Percentiles rank a stretch among this genome's conserved stretches.
phyloP scores from a whole-genome alignment of 2,329 filamentous ascomycete species.

The Aspergillus ibericus region DNA sequence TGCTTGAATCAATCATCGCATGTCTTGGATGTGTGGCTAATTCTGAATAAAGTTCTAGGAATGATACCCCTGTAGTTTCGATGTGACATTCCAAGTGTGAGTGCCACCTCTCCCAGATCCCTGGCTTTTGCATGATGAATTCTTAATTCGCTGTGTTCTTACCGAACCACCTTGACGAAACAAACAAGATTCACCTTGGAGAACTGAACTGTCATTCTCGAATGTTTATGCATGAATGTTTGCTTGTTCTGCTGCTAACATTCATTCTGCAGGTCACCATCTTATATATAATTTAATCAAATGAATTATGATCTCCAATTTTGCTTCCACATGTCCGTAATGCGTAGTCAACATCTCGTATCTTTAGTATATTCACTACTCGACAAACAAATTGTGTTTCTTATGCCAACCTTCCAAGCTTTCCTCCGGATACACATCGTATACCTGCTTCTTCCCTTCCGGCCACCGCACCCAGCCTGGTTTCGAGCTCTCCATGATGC shows the following conservation, averaged over 20 bases:
- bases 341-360: slow-evolving; percentile 1
- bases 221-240: not conserved
- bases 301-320: not conserved
- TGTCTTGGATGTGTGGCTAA: slow-evolving; percentile 29
- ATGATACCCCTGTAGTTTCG: slow-evolving; percentile 1
- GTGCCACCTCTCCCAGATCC: slow-evolving; percentile 13
- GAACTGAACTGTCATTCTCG: slow-evolving; percentile 52
- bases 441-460: slow-evolving; percentile 47
- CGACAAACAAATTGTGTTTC: slow-evolving; percentile 38
- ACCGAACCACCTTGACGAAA: slow-evolving; percentile 61
- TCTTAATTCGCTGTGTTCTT: slow-evolving; percentile 66
- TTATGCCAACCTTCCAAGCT: slow-evolving; percentile 51
- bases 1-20: slow-evolving; percentile 24
- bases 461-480: slow-evolving; percentile 50
- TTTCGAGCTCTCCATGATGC: slow-evolving; percentile 46
- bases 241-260: slow-evolving; percentile 27
- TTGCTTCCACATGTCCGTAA: not conserved
- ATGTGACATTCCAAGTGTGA: slow-evolving; percentile 21
- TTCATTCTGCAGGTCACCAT: not conserved
- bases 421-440: slow-evolving; percentile 39
- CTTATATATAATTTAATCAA: not conserved
- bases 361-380: slow-evolving; percentile 10
- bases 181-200: slow-evolving; percentile 62
- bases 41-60: slow-evolving; percentile 22
- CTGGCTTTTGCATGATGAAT: slow-evolving; percentile 54